Evolutionary conservation across 495 filamentous ascomycete genomes (phyloP).

Genomic region (Oleoguttula mirabilis): DNA sequence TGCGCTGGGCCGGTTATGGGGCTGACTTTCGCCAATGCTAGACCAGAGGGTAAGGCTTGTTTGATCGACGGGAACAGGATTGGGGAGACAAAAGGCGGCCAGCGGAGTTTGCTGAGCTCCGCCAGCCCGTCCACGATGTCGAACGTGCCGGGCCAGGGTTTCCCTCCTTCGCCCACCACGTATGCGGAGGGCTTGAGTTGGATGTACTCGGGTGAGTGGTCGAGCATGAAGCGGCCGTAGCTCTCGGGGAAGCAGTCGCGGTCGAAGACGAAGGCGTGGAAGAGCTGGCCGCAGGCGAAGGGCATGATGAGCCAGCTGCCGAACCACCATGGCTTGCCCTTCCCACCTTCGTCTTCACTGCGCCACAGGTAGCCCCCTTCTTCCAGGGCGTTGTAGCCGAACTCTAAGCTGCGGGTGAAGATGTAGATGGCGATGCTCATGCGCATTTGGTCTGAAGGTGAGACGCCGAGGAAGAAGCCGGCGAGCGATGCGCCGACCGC

Average conservation of each 20-base stretch:
- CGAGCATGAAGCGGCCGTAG: slow-evolving; percentile 63
- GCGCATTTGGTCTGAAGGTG: slow-evolving; percentile 63
- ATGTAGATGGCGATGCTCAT: slow-evolving; percentile 69
- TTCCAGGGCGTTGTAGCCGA: slow-evolving; percentile 71
- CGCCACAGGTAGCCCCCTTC: slow-evolving; percentile 67
- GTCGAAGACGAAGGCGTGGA: slow-evolving; percentile 89
- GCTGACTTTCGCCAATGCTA: slow-evolving; percentile 51
- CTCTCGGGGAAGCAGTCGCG: slow-evolving; percentile 69
- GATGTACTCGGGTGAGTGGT: slow-evolving; percentile 64
- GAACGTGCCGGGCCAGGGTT: slow-evolving; percentile 63
- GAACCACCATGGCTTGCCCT: slow-evolving; percentile 60
- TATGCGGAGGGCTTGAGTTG: slow-evolving; percentile 58
- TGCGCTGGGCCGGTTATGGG: slow-evolving; percentile 76
- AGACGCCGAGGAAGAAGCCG: slow-evolving; percentile 67
- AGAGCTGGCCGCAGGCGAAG: slow-evolving; percentile 74
- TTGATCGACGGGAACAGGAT: slow-evolving; percentile 66
- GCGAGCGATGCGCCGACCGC: slow-evolving; percentile 79
- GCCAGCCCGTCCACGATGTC: slow-evolving; percentile 72
- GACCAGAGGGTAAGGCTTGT: slow-evolving; percentile 38
- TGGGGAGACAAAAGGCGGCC: slow-evolving; percentile 82
- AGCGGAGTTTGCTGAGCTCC: slow-evolving; percentile 64
- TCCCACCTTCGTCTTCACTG: background rate
- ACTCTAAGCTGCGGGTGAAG: slow-evolving; percentile 69
- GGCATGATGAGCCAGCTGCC: slow-evolving; percentile 96
- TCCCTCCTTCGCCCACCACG: slow-evolving; percentile 34